Base-by-base conservation (phyloP, 2,329 filamentous ascomycete species). In the Aureobasidium namibiae region DNA sequence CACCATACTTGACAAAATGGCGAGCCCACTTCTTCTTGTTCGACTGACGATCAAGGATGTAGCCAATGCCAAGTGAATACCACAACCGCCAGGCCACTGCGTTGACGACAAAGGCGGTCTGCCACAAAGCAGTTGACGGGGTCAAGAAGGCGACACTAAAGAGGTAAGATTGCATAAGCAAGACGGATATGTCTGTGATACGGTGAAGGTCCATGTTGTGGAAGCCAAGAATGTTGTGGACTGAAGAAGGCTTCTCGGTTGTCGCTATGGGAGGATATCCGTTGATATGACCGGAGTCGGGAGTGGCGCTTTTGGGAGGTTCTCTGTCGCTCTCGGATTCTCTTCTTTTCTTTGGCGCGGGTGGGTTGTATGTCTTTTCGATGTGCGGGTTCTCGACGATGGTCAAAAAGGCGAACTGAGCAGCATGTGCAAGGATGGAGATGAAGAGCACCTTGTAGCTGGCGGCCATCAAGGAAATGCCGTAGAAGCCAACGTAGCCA, bases 401-500 rank as follows among this genome's bases (percentile, higher is more conserved):
- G 56, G 90, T 85, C 64, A 99, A 81, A 77, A 99, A 99, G 61
- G 87, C 87, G 73, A 99, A 92, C 76, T 99, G 94, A 61, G 92
- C 90, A 67, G 91, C 85, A 76, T 99, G 94, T 62, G 92, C 94
- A 68, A 95, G 76, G 68, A 99, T 92, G 60, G 94, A 97, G 73
- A 97, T 96, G 79, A 95, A 92, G 52, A 99, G 82, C 61, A 99
- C 92, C 69, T 92, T 91, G 76, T 97, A 97, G 79, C 94, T 99
- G 63, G 92, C 92, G 48, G 91, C 92, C 87, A 99, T 95, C 77
- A 96, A 87, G 61, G 92, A 96, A 70, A 97, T 96, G 66, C 94
- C 94, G 72, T 99, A 99, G 77, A 95, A 99, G 48, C 94, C 94
- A 56, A 90, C 91, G 74, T 99, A 99, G 39, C 94, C 94, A 68